Conservation (phyloP, 2,329 filamentous ascomycete genomes). For the Talaromyces albobiverticillius region DNA sequence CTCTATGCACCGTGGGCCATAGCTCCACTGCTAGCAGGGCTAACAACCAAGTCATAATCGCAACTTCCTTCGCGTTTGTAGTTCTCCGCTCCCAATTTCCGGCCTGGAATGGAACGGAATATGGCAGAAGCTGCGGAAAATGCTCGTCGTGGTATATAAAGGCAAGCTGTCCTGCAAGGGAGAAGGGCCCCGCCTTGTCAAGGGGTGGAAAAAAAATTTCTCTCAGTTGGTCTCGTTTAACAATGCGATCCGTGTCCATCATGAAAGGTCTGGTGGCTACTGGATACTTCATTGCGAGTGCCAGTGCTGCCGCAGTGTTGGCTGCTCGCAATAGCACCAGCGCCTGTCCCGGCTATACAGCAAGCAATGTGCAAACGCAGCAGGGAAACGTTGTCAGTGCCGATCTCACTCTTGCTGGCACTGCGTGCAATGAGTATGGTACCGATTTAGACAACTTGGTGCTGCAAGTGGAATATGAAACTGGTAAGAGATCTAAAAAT, state of each 20-base stretch:
- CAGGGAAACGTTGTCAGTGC: conserved; percentile 40
- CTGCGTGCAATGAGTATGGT: conserved; percentile 61
- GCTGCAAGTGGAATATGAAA: conserved; percentile 61
- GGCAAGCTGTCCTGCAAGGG: too few relatives aligned
- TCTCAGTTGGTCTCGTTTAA: background rate
- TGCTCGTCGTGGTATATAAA: conserved; percentile 4
- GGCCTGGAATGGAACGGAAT: conserved; percentile 1
- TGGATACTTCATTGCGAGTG: conserved; percentile 11
- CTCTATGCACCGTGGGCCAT: background rate
- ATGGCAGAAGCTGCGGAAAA: background rate
- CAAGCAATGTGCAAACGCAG: conserved; percentile 41
- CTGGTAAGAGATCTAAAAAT: conserved; percentile 39
- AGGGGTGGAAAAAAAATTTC: background rate
- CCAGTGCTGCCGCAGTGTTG: conserved; percentile 12
- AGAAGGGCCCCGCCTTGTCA: background rate
- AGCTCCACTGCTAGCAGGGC: background rate
- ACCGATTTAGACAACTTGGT: conserved; percentile 56
- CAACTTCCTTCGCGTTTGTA: background rate
- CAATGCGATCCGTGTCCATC: conserved; percentile 7
- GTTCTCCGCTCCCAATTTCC: background rate
- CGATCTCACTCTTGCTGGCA: conserved; percentile 65
- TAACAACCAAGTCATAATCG: background rate
- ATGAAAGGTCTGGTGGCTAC: conserved; percentile 9
- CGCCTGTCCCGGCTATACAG: conserved; percentile 38
- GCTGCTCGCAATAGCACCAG: conserved; percentile 9